These are phyloP conservation scores for Oleoguttula mirabilis DNA, from an alignment of 495 filamentous ascomycete genomes.

Conservation along the genomic window DNA sequence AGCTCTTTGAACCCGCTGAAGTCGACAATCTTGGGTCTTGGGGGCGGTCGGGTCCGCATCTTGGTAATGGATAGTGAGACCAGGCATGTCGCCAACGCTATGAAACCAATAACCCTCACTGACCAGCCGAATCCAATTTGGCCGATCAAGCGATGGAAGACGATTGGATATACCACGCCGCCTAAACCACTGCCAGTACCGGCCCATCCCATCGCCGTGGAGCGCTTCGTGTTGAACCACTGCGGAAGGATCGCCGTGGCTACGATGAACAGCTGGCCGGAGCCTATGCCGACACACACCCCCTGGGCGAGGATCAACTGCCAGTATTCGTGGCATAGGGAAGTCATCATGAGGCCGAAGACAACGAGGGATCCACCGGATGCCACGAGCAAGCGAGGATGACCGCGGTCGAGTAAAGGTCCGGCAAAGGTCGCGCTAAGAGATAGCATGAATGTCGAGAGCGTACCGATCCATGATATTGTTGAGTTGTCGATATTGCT, in stretches of 20 bases:
- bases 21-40: no score
- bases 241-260: constrained; percentile 33
- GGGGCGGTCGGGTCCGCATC: no score
- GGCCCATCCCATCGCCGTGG: constrained; percentile 54
- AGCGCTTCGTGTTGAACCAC: constrained; percentile 56
- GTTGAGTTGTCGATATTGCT: constrained; percentile 27
- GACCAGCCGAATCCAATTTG: constrained; percentile 60
- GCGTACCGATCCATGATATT: constrained; percentile 32
- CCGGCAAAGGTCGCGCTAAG: constrained; percentile 48
- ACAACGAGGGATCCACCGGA: constrained; percentile 9
- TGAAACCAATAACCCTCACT: constrained; percentile 34
- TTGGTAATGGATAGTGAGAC: no score
- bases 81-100: no score
- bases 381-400: constrained; percentile 35
- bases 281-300: constrained; percentile 8
- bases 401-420: constrained; percentile 38
- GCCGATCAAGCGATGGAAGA: constrained; percentile 58
- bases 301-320: constrained; percentile 17
- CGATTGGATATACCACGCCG: constrained; percentile 63
- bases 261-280: constrained; percentile 6
- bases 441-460: constrained; percentile 17
- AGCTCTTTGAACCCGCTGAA: no score
- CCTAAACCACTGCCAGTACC: constrained; percentile 44
- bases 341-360: constrained; percentile 18
- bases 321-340: constrained; percentile 11